Evolutionary conservation across 2,329 filamentous ascomycete species (phyloP), one percentile per base, ranked within the genome.

Genomic region (Fusarium sp.): DNA sequence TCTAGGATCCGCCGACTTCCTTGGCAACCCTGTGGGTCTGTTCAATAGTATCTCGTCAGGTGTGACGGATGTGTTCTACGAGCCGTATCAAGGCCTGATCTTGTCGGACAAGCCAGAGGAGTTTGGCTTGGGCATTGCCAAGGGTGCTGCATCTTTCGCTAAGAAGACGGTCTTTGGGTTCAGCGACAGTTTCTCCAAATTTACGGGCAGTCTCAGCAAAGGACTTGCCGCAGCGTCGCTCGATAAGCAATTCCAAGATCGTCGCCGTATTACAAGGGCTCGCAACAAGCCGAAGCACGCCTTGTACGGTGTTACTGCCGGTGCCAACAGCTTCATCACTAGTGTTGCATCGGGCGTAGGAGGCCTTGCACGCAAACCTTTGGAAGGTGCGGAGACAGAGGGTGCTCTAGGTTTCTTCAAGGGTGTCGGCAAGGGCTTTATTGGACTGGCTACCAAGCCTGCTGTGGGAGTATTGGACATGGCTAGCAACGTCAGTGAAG

Each of bases 141-240:
- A 97, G 80, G 96, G 96, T 38, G 96, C 97, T 12, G 95, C 94
- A 1, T 97, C 93, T 69, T 98, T 99, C 76, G 92, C 97, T 72
- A 99, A 99, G 85, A 99, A 99, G 81, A 97, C 94, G 0, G 95
- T 99, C 12, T 99, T 97, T 79, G 97, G 96, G 45, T 92, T 99
- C 78, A 97, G 92, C 2, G 97, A 99, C 83, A 97, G 93, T 75
- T 94, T 99, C 82, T 96, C 94, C 72, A 99, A 99, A 78, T 92
- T 98, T 77, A 99, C 97, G 2, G 97, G 97, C 54, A 97, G 93
- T 79, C 92, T 99, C 80, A 97, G 94, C 72, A 99, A 99, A 82
- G 96, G 96, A 62, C 88, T 99, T 47, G 94, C 96, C 4, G 96
- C 94, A 34, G 96, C 96, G 18, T 97, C 95, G 7, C 87, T 99